Base-by-base conservation (phyloP, 768 basidiomycete genomes). In the Leccinum barrowsii region DNA sequence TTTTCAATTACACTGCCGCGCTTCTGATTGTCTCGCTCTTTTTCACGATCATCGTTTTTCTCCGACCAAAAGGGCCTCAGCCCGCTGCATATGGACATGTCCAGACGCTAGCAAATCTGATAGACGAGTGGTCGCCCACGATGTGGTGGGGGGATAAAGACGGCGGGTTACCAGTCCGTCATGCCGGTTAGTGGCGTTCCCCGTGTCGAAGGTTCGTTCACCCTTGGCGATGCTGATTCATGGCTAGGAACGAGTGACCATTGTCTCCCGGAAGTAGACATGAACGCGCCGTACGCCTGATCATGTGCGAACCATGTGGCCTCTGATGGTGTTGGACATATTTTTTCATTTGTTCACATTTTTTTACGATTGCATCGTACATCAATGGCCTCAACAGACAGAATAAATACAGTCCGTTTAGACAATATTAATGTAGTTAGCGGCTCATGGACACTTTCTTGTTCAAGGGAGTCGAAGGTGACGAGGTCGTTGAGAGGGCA, bases 91-190 rank as follows among this genome's bases (percentile, higher is more conserved):
- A 74, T 26, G 73, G 74, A 3, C 70, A 74, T 17, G 42, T 74
- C 1, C 73, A 74, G 52, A 75, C 70, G 17, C 64, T 75, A 19
- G 73, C 67, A 2, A 72, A 74, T 54, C 48, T 74, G 56, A 63
- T 75, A 34, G 74, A 76, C 54, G 72, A 75, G 24, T 72, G 74
- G 74, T 71, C 70, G 17, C 57, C 67, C 2, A 70, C 61, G 4
- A 67, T 73, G 62, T 69, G 70, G 70, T 73, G 71, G 67, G 71
- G 69, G 11, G 60, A 64, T 17, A 73, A 73, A 40, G 37, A 40
- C 1, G 3, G 17, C 17, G 37, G 59, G 26, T 54, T 19, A 26
- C n/a, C 44, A 55, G 0, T 50, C 13, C 24, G 35, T 48, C 69
- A 64, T 56, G 69, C 69, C 0, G 71, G 70, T 67, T 52, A 56